Conservation (phyloP, 345 rosid genomes). For the Salix brachista region DNA sequence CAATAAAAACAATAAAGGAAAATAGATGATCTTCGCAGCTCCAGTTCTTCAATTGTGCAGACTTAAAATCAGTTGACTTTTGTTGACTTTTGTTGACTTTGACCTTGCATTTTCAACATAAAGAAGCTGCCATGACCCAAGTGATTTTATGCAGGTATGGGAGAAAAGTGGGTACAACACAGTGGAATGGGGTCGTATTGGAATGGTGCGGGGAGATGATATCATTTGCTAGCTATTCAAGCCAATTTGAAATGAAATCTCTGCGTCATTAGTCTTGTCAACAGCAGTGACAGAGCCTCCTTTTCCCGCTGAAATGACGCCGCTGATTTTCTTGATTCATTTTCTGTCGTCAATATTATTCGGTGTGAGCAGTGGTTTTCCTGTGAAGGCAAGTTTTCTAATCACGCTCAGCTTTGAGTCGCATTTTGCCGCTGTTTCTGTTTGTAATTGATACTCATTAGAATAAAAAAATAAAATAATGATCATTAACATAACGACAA, state of each 20-base stretch:
- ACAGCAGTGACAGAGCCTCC: constrained; percentile 16
- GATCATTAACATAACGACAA: no score
- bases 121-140: neutral
- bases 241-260: constrained; percentile 8
- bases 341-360: constrained; percentile 27
- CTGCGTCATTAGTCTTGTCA: neutral
- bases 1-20: no score
- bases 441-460: neutral
- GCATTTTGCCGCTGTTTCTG: neutral
- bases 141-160: constrained; percentile 70
- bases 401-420: neutral
- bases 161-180: constrained; percentile 99
- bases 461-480: no score
- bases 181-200: constrained; percentile 81
- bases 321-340: constrained; percentile 6
- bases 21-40: no score
- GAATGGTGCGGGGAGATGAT: constrained; percentile 7
- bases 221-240: constrained; percentile 6
- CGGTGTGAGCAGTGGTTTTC: constrained; percentile 20
- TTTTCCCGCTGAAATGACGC: constrained; percentile 1
- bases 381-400: neutral
- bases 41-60: no score
- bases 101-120: no score
- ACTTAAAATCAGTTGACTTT: no score
- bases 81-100: no score